Conservation (phyloP, 1,284 basidiomycete genomes). For the Puccinia coronata region DNA sequence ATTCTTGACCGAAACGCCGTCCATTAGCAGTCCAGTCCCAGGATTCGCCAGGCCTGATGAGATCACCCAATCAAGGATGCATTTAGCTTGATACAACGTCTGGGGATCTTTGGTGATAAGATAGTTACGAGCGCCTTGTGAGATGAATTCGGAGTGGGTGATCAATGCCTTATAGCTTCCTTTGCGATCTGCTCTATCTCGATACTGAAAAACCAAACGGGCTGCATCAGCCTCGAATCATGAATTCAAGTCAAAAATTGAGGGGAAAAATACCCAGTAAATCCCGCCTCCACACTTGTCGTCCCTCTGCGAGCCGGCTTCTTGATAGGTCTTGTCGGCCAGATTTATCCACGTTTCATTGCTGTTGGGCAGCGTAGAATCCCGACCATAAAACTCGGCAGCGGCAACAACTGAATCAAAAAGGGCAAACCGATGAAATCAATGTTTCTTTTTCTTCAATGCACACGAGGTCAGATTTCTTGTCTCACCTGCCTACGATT, state of each 20-base stretch:
- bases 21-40: constrained; percentile 13
- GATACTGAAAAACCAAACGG: constrained; percentile 1
- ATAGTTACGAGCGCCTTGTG: constrained; percentile 37
- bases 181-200: constrained; percentile 14
- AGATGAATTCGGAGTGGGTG: constrained; percentile 36
- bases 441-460: background rate
- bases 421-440: background rate
- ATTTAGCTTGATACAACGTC: background rate
- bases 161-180: constrained; percentile 39
- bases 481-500: background rate
- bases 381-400: constrained; percentile 36
- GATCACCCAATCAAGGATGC: constrained; percentile 28
- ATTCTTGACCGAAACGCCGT: constrained; percentile 1
- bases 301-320: constrained; percentile 10
- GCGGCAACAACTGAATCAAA: constrained; percentile 22
- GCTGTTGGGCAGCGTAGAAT: constrained; percentile 2
- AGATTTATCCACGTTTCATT: constrained; percentile 29
- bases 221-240: background rate
- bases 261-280: constrained; percentile 32
- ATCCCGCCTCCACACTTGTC: constrained; percentile 42
- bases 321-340: constrained; percentile 27
- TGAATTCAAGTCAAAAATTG: background rate
- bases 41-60: constrained; percentile 40
- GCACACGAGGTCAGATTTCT: background rate
- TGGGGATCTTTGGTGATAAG: constrained; percentile 9